These are phyloP conservation scores for Ceratobasidium sp. DNA, from an alignment of 1,284 basidiomycete species.

Conservation along the genomic window DNA sequence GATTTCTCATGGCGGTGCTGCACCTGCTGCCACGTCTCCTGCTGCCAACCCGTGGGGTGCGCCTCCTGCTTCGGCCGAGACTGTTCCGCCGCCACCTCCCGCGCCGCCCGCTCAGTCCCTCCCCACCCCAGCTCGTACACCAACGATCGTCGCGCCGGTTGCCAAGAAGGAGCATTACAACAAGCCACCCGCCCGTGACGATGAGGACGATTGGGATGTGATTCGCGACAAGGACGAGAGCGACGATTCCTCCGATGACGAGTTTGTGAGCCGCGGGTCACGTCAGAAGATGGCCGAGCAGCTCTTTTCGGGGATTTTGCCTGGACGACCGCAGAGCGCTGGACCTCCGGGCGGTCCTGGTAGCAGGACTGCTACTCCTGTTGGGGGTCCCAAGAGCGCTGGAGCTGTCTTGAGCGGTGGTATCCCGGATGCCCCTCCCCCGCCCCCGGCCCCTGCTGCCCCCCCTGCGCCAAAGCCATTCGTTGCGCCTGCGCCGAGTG, in stretches of 20 bases:
- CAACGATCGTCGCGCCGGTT: conserved; percentile 48
- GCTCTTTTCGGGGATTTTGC: conserved; percentile 76
- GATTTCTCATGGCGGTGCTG: conserved; percentile 44
- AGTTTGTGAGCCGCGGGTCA: conserved; percentile 71
- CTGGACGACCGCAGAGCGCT: conserved; percentile 47
- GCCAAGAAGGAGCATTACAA: conserved; percentile 66
- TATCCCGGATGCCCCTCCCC: conserved; percentile 50
- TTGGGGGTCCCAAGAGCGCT: conserved; percentile 48
- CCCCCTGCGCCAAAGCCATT: conserved; percentile 57
- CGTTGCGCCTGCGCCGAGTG: conserved; percentile 50
- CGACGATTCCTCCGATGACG: conserved; percentile 79
- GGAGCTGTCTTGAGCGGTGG: conserved; percentile 17
- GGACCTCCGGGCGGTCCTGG: conserved; percentile 37
- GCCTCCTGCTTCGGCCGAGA: conserved; percentile 35
- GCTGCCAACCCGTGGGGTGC: conserved; percentile 42
- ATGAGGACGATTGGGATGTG: conserved; percentile 86
- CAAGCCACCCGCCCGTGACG: conserved; percentile 65
- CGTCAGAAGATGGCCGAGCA: conserved; percentile 79
- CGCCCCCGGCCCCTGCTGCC: conserved; percentile 54
- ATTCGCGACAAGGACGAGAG: conserved; percentile 71
- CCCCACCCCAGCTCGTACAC: conserved; percentile 53
- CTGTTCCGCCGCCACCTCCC: conserved; percentile 54
- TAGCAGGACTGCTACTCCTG: conserved; percentile 42
- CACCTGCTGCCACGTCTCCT: conserved; percentile 47
- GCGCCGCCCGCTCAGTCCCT: conserved; percentile 51